A percentile compares a stretch with the other conserved stretches of the same genome.
Conservation (phyloP, 768 basidiomycete genomes). For the Lentinus brumalis region DNA sequence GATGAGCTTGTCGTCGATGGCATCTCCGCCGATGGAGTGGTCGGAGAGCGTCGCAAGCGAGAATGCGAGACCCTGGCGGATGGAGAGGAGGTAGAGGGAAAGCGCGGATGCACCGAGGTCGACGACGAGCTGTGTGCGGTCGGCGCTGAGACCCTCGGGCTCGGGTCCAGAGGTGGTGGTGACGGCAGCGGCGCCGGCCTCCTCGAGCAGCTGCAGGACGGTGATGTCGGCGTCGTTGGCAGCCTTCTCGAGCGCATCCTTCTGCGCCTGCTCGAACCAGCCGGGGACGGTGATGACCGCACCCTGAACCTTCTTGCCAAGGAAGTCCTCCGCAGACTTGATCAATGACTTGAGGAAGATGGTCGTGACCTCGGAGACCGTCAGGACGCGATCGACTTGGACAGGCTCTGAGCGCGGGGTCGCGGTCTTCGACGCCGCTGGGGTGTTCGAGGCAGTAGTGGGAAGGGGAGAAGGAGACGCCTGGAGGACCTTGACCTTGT, state of each 20-base stretch:
- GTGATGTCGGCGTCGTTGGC: slow-evolving; percentile 80
- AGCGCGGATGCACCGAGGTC: slow-evolving; percentile 81
- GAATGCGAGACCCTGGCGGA: slow-evolving; percentile 75
- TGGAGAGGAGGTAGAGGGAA: slow-evolving; percentile 66
- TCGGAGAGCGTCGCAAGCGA: slow-evolving; percentile 54
- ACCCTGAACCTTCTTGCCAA: slow-evolving; percentile 52
- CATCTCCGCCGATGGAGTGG: slow-evolving; percentile 59
- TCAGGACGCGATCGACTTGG: slow-evolving; percentile 67
- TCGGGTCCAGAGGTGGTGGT: slow-evolving; percentile 52
- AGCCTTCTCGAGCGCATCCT: slow-evolving; percentile 69
- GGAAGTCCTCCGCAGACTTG: slow-evolving; percentile 64
- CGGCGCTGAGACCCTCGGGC: slow-evolving; percentile 45
- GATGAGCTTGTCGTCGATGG: slow-evolving; percentile 81
- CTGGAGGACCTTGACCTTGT: slow-evolving; percentile 80
- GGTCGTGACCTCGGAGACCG: slow-evolving; percentile 79
- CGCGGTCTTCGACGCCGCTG: slow-evolving; percentile 64
- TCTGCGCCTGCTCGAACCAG: slow-evolving; percentile 70
- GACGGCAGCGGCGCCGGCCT: slow-evolving; percentile 75
- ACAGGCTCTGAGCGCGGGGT: slow-evolving; percentile 77
- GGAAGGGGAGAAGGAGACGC: slow-evolving; percentile 74
- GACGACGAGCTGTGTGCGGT: slow-evolving; percentile 79
- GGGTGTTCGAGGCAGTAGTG: slow-evolving; percentile 52
- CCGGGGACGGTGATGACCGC: slow-evolving; percentile 85
- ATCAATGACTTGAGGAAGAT: slow-evolving; percentile 86
- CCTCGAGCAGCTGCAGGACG: slow-evolving; percentile 86